Evolutionary conservation across 1,284 basidiomycete genomes (phyloP).

Genomic region (Ustanciosporium gigantosporum): DNA sequence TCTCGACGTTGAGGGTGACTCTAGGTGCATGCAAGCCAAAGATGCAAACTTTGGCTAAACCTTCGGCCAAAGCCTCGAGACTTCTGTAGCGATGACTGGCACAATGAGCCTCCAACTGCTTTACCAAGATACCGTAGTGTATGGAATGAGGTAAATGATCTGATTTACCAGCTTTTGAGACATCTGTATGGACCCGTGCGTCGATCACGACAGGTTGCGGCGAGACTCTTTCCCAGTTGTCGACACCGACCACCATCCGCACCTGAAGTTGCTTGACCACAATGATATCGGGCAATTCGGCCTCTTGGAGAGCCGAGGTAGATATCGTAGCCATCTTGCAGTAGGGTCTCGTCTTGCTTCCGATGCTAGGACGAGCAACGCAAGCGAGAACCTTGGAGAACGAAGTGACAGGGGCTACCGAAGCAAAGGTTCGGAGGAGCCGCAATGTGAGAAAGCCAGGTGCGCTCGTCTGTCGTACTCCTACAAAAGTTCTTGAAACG

Average conservation of each 20-base stretch:
- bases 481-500: too few species aligned
- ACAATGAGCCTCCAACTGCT: slow-evolving; percentile 55
- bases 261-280: slow-evolving; percentile 48
- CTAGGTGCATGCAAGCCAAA: slow-evolving; percentile 62
- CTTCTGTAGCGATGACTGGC: slow-evolving; percentile 27
- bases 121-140: slow-evolving; percentile 58
- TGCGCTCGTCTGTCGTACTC: too few species aligned
- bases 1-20: slow-evolving; percentile 64
- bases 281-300: slow-evolving; percentile 47
- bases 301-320: not conserved
- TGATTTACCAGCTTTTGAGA: slow-evolving; percentile 65
- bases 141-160: slow-evolving; percentile 70
- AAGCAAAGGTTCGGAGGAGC: too few species aligned
- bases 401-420: too few species aligned
- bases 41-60: slow-evolving; percentile 64
- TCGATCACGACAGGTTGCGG: slow-evolving; percentile 69
- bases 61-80: slow-evolving; percentile 53
- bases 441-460: too few species aligned
- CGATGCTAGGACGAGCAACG: too few species aligned
- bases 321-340: slow-evolving; percentile 10
- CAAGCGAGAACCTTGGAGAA: too few species aligned
- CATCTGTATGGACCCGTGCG: slow-evolving; percentile 67
- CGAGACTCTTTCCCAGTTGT: slow-evolving; percentile 54
- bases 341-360: not conserved
- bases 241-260: slow-evolving; percentile 54